Percentiles rank a stretch among this genome's conserved stretches.
Conservation (phyloP, 805 yeast genomes). For the Lipomyces spencermartinsiae region DNA sequence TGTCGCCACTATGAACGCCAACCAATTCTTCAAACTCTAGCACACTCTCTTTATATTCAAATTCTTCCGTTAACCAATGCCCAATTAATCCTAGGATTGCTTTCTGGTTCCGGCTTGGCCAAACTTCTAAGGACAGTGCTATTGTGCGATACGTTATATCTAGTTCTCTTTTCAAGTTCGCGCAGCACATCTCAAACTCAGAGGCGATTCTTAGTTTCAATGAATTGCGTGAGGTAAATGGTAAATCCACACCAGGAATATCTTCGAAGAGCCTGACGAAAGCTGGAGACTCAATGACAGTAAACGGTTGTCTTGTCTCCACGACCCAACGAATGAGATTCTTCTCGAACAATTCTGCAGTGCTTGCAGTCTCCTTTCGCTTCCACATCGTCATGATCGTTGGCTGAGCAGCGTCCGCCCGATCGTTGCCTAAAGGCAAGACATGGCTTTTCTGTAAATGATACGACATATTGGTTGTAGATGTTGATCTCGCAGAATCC, state of each 20-base stretch:
- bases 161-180: background rate
- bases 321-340: background rate
- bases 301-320: background rate
- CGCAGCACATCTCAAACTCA: slow-evolving; percentile 3
- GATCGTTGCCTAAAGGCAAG: slow-evolving; percentile 1
- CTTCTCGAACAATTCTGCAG: slow-evolving; percentile 1
- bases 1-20: no score
- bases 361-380: background rate
- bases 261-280: slow-evolving; percentile 7
- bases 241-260: slow-evolving; percentile 10
- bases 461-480: no score
- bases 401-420: background rate
- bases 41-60: no score
- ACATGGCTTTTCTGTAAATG: no score
- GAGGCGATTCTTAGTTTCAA: slow-evolving; percentile 1
- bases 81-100: no score
- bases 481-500: no score
- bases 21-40: no score
- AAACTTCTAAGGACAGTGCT: background rate
- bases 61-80: no score
- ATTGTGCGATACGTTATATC: slow-evolving; percentile 2
- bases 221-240: slow-evolving; percentile 5
- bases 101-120: background rate
- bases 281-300: slow-evolving; percentile 4
- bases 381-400: background rate